Evolutionary conservation across 441 rosid species (phyloP), one percentile per base, ranked within the genome.

Genomic region (Gossypium schwendimanii): DNA sequence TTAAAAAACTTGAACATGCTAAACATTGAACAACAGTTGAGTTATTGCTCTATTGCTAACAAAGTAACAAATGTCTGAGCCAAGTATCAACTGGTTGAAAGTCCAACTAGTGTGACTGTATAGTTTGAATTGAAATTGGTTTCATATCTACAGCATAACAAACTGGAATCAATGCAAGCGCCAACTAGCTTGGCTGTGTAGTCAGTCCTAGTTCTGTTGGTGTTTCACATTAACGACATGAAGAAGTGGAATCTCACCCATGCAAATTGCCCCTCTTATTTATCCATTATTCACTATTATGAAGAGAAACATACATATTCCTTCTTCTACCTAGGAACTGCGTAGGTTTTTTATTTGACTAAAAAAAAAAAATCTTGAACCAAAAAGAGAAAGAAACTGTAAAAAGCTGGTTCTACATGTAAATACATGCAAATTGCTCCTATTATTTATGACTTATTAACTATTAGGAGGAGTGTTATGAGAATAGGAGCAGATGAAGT

Each of bases 391-490:
- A 21, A n/a, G 5, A 24, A 8, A 7, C 36, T 0, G 2, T n/a
- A n/a, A 67, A 39, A 45, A 66, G 70, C 39, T 47, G 18, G 57
- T 47, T 23, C 70, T 66, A 47, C 57, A 24, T 47, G 26, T 47
- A 14, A 47, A 3, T 3, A 6, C 4, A 47, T 47, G 23, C 18
- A 66, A 41, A 41, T 41, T 41, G 47, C 47, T 10, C 14, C 14
- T 41, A 10, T 41, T 10, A 41, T 41, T 41, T 41, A 41, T 41
- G 14, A 41, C 12, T 41, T 41, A 41, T 41, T 41, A 2, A 41
- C 47, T 41, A 10, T 41, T 41, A 41, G 2, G 47, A 41, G 47
- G 47, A 9, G 47, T 41, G 47, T 41, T 41, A 41, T 41, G 47
- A 41, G 47, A 41, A 41, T 41, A 10, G 3, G 47, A 41, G 47